phyloP scores from a whole-genome alignment of 371 early-diverging fungal species.

The Mycotypha africana region DNA sequence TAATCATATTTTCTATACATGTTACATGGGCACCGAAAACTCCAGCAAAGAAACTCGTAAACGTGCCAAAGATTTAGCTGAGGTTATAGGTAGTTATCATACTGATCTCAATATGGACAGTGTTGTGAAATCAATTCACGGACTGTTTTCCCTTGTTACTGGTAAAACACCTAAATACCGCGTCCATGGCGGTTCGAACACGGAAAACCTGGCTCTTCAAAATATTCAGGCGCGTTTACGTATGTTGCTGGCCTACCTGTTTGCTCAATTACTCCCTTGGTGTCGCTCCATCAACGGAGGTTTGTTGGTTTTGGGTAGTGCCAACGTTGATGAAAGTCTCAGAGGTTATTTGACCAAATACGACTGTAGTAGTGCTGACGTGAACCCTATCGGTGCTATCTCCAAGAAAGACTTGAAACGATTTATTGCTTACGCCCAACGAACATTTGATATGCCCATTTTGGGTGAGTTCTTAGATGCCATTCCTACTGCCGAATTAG shows the following conservation, averaged over 20 bases:
- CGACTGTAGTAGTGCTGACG: conserved; percentile 96
- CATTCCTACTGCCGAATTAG: conserved; percentile 92
- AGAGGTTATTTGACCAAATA: conserved; percentile 98
- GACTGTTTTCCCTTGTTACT: conserved; percentile 76
- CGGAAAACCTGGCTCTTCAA: conserved; percentile 94
- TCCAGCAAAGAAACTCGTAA: conserved; percentile 82
- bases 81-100: conserved; percentile 88
- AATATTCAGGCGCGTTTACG: conserved; percentile 95
- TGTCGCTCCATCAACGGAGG: conserved; percentile 67
- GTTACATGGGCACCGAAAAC: conserved; percentile 93
- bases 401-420: conserved; percentile 85
- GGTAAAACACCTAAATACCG: conserved; percentile 73
- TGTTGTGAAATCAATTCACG: conserved; percentile 69
- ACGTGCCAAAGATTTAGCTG: conserved; percentile 78
- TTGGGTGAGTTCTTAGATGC: conserved; percentile 81
- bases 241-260: conserved; percentile 93
- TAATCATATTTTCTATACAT: conserved; percentile 83
- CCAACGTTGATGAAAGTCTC: conserved; percentile 96
- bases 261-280: conserved; percentile 95
- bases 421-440: conserved; percentile 72
- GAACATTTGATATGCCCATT: conserved; percentile 64
- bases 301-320: conserved; percentile 90
- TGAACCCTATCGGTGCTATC: conserved; percentile 96
- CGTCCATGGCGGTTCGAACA: conserved; percentile 79
- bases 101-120: conserved; percentile 85